Base-by-base conservation (phyloP, 805 yeast species). In the Kodamaea sagamina region DNA sequence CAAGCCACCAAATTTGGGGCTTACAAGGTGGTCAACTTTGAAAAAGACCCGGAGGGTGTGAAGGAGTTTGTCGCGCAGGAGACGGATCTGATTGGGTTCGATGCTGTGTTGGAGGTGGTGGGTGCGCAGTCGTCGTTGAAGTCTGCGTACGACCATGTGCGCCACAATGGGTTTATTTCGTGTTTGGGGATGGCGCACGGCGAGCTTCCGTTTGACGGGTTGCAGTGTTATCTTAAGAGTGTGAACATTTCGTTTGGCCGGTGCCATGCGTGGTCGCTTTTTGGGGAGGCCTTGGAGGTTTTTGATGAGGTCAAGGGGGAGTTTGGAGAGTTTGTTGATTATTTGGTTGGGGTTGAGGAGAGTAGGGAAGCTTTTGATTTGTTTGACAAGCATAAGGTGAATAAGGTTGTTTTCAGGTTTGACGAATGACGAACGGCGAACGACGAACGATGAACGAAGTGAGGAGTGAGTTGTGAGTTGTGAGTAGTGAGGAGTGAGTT, bases 101-200 rank as follows among this genome's bases (percentile, higher is more conserved):
- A 81, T 58, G 80, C 77, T 10, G 79, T 76, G 1, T 63, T 81
- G 50, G 86, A 81, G 55, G 76, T 74, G 27, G 86, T 81, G 2
- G 86, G 86, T 0, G 71, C 77, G 6, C 62, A 75, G 3, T 57
- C 72, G 1, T 83, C 86, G 0, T 59, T 79, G 47, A 64, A 65
- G 43, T 59, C 72, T 2, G 81, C 79, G 0, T 81, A 73, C 51
- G 78, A 78, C 32, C 58, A 70, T 27, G 81, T 79, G 2, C 72
- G 85, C 43, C 66, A 78, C 37, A 79, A 78, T 26, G 86, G 86
- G 4, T 74, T 76, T 41, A 75, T 81, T 36, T 68, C 76, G 8
- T 75, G 82, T 0, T 65, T 81, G 17, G 86, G 86, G 2, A 80
- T 79, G 70, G 81, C 78, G 16, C 83, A 79, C 47, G 82, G 72